Evolutionary conservation across 352 stramenopile genomes (phyloP).

Genomic region (Globisporangium carolinianum): DNA sequence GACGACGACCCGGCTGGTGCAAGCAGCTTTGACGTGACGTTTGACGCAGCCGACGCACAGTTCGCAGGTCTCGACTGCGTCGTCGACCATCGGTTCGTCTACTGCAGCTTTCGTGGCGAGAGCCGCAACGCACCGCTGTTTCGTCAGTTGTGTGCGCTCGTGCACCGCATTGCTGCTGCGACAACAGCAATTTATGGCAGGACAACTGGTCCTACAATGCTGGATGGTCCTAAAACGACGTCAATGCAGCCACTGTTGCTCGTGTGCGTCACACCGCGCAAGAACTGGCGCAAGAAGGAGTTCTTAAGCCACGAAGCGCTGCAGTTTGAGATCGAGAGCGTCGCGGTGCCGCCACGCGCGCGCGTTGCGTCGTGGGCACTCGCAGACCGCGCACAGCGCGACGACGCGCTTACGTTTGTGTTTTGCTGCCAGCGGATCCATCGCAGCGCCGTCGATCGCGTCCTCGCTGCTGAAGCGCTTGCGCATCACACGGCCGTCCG

Average conservation of each 20-base stretch:
- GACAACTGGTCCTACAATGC: not conserved
- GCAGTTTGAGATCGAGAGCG: slow-evolving; percentile 22
- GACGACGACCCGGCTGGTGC: slow-evolving; percentile 5
- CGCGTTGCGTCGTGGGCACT: not conserved
- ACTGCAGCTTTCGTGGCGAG: slow-evolving; percentile 36
- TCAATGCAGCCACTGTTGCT: slow-evolving; percentile 8
- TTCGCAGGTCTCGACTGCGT: slow-evolving; percentile 28
- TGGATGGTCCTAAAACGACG: too few species aligned
- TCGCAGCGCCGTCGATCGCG: not conserved
- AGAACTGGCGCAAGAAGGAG: slow-evolving; percentile 60
- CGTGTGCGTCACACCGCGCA: slow-evolving; percentile 43
- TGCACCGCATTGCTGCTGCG: slow-evolving; percentile 25
- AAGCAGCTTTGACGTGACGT: slow-evolving; percentile 3
- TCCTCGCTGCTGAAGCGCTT: not conserved
- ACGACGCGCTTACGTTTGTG: slow-evolving; percentile 26
- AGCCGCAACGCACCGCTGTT: slow-evolving; percentile 41
- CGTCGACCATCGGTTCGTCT: slow-evolving; percentile 41
- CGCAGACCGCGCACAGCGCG: slow-evolving; percentile 8
- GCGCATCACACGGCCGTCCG: slow-evolving; percentile 5
- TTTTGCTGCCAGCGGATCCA: slow-evolving; percentile 23
- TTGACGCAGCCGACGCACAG: slow-evolving; percentile 11
- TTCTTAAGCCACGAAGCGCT: slow-evolving; percentile 36
- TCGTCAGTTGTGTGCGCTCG: slow-evolving; percentile 22
- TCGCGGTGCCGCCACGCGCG: slow-evolving; percentile 11
- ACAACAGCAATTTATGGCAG: not conserved